Evolutionary conservation across 2,329 filamentous ascomycete species (phyloP).

Genomic region (Cryphonectria naterciae): DNA sequence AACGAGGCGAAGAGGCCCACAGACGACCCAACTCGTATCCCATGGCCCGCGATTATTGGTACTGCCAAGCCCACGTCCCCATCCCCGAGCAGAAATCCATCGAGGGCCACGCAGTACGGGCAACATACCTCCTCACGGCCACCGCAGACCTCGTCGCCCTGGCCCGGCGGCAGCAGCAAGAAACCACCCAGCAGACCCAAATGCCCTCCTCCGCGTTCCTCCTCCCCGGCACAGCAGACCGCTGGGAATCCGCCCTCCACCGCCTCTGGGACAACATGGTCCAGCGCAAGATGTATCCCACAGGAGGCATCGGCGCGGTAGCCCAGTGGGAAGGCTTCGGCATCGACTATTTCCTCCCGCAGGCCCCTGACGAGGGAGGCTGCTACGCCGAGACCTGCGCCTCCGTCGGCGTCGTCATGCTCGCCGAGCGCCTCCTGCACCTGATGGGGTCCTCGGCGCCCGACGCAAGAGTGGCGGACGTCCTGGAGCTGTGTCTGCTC

Average conservation of each 20-base stretch:
- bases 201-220: neutral
- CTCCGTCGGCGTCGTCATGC: conserved; percentile 63
- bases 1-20: conserved; percentile 53
- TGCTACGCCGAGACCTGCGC: conserved; percentile 68
- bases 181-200: conserved; percentile 23
- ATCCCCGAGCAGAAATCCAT: conserved; percentile 57
- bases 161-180: conserved; percentile 32
- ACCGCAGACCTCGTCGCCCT: conserved; percentile 58
- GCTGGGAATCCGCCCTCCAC: conserved; percentile 46
- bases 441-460: conserved; percentile 45
- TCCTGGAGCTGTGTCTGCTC: conserved; percentile 65
- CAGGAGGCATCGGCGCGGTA: conserved; percentile 62
- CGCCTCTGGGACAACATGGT: conserved; percentile 65
- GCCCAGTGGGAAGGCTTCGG: conserved; percentile 66
- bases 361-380: conserved; percentile 62
- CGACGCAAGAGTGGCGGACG: conserved; percentile 56
- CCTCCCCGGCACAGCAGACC: conserved; percentile 33
- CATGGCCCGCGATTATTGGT: conserved; percentile 47
- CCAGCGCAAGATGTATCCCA: conserved; percentile 64
- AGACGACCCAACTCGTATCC: conserved; percentile 53
- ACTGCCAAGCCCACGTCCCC: conserved; percentile 60
- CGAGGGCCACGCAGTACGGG: conserved; percentile 63
- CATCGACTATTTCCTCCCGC: conserved; percentile 61
- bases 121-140: conserved; percentile 63
- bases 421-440: conserved; percentile 59